Conservation (phyloP, 192 early-diverging fungal genomes). For the Coemansia furcata region DNA sequence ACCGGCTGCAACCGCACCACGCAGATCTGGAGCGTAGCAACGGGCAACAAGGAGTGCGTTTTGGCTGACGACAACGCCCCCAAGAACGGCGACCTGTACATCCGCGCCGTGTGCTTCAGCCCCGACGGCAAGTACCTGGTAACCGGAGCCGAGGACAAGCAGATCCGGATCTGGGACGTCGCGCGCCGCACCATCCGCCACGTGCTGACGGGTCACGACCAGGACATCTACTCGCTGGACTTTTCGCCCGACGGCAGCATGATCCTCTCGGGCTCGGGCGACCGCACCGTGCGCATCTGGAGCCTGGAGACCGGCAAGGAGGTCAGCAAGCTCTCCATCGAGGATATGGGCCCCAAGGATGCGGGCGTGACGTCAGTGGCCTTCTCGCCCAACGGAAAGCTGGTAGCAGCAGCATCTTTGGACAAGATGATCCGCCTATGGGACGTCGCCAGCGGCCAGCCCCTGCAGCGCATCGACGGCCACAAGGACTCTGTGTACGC, state of each 20-base stretch:
- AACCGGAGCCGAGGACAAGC: conserved; percentile 94
- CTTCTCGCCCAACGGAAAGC: conserved; percentile 82
- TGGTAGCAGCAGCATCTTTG: conserved; percentile 85
- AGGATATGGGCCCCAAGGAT: conserved; percentile 80
- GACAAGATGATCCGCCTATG: conserved; percentile 93
- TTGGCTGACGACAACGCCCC: conserved; percentile 74
- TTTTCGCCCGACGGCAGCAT: conserved; percentile 87
- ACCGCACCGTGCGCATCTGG: conserved; percentile 86
- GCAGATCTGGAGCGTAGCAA: conserved; percentile 83
- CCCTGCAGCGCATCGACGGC: conserved; percentile 87
- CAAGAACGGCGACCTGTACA: conserved; percentile 86
- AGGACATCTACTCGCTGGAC: conserved; percentile 96
- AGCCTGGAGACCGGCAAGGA: conserved; percentile 74
- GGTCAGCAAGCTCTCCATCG: conserved; percentile 71
- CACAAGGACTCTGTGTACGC: conserved; percentile 96
- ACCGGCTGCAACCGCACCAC: conserved; percentile 92
- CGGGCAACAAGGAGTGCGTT: conserved; percentile 72
- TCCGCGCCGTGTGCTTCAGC: conserved; percentile 94
- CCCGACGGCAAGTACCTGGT: conserved; percentile 88
- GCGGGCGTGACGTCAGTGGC: conserved; percentile 95
- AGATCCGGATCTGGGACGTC: conserved; percentile 85
- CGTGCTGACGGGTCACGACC: conserved; percentile 82
- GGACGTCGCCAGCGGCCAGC: conserved; percentile 67
- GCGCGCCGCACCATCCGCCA: conserved; percentile 59
- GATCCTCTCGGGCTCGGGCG: conserved; percentile 87